Evolutionary conservation across 1,284 basidiomycete species (phyloP), one percentile per base, ranked within the genome.

Genomic region (Ceraceosorus bombacis): DNA sequence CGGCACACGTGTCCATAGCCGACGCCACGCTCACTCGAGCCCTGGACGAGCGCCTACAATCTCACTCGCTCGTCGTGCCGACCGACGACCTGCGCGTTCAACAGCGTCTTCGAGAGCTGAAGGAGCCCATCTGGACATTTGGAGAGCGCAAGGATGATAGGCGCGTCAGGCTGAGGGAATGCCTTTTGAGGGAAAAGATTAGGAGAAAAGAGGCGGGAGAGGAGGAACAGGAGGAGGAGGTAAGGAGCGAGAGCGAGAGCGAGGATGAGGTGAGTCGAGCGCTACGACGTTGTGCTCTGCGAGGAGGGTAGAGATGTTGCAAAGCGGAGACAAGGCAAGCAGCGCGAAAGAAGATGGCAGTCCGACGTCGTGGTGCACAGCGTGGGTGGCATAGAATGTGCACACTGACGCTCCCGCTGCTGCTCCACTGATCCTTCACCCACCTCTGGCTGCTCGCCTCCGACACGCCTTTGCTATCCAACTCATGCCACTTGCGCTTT

Each of bases 51-150:
- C 69, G 69, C 82, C 94, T 92, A 81, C 86, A 89, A 72, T 88
- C 92, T n/a, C 84, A 94, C 63, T 87, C 82, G 62, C 84, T 97
- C 79, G 93, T 93, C 12, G 90, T 98, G 4, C 95, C 95, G 5
- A 99, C 95, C 6, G 93, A 97, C 77, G 95, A 98, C 79, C 86
- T 84, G 70, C 87, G 88, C 65, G 94, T 99, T 68, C 88, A 88
- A 74, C 85, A 87, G 50, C 83, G 89, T 58, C 82, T 99, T 64
- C 83, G 95, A 60, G 89, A 94, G 78, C 87, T 95, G 65, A 91
- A 89, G 39, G 90, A 98, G 78, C 95, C 95, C 41, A 91, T 96
- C 67, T 97, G 92, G 5, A 82, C 97, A 41, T 99, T 98, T 71
- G 95, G 92, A 61, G 95, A 99, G 83, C 86, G 82, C 62, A 81